Base-by-base conservation (phyloP, 2,329 filamentous ascomycete genomes). In the Sporothrix phasma region DNA sequence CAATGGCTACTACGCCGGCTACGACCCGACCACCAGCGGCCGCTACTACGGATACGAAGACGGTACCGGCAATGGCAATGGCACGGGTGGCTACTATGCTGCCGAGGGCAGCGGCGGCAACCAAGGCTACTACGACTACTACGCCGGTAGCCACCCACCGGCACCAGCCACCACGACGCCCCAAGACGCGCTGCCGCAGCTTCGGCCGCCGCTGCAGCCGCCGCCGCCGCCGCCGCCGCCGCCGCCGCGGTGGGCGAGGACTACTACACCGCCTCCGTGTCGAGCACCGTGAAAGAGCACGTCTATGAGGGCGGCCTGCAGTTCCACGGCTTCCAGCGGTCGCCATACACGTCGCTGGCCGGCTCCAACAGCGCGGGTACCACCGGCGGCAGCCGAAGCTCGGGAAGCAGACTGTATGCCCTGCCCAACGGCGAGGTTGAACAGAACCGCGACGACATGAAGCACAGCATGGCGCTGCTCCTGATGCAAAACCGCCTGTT, bases 341-440 rank as follows among this genome's bases (percentile, higher is more conserved):
- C 63, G 17, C 63, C 46, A 15, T 45, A 45, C 2, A 45, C n/a
- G 6, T n/a, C 43, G 45, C 62, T 45, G n/a, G 71, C 72, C 37
- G 72, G 31, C 43, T 56, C 51, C 19, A 29, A 29, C 24, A 22
- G 34, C 2, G 24, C 15, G 19, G 24, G 24, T 10, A 71, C 71
- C 43, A 71, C 22, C 29, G 37, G 53, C 17, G 19, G 19, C 49
- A 17, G 34, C 31, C 31, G 72, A 4, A 3, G 22, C n/a, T n/a
- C n/a, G 7, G 59, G 15, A 15, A 43, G 26, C 56, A 66, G 64
- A 56, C 66, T 68, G 31, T 68, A 68, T 19, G 71, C 72, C 5
- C 70, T 77, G 49, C 76, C 76, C 41, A 77, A 77, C 69, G 76
- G 77, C 68, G 75, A 76, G 68, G 67, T 70, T 6, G 75, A 77